phyloP scores from a whole-genome alignment of 805 yeast genomes.

The Debaryomyces castellii region DNA sequence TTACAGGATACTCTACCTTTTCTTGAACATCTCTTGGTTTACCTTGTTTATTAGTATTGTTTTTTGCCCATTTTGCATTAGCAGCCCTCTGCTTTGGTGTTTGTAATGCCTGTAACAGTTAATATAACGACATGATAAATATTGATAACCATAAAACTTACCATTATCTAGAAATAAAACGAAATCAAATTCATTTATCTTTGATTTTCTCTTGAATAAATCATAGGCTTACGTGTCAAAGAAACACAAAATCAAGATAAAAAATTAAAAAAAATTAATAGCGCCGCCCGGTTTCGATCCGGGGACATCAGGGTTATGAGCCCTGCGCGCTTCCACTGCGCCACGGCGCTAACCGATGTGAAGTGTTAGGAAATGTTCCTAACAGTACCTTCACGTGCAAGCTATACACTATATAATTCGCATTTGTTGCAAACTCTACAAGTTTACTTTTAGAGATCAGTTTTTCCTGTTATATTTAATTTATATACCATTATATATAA shows the following conservation, averaged over 20 bases:
- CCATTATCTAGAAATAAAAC: background rate
- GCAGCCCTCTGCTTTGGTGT: conserved; percentile 87
- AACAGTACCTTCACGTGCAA: too few relatives aligned
- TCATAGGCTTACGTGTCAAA: conserved; percentile 1
- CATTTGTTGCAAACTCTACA: too few relatives aligned
- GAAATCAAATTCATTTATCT: background rate
- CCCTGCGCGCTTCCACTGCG: conserved; percentile 99
- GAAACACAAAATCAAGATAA: background rate
- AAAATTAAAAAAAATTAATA: conserved; percentile 42
- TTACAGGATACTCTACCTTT: conserved; percentile 49
- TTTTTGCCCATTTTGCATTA: conserved; percentile 78
- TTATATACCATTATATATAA: too few relatives aligned
- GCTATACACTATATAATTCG: too few relatives aligned
- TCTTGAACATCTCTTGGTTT: conserved; percentile 51
- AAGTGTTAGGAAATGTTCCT: too few relatives aligned
- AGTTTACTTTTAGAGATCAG: too few relatives aligned
- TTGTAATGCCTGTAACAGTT: conserved; percentile 56
- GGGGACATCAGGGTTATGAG: conserved; percentile 98
- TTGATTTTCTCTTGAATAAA: background rate
- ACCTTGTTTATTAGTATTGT: conserved; percentile 72
- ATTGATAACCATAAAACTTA: background rate
- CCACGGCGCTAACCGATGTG: conserved; percentile 68
- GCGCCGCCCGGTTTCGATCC: conserved; percentile 98
- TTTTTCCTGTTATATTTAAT: too few relatives aligned
- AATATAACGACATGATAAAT: background rate